phyloP scores from a whole-genome alignment of 768 basidiomycete genomes.

The Asterophora parasitica region DNA sequence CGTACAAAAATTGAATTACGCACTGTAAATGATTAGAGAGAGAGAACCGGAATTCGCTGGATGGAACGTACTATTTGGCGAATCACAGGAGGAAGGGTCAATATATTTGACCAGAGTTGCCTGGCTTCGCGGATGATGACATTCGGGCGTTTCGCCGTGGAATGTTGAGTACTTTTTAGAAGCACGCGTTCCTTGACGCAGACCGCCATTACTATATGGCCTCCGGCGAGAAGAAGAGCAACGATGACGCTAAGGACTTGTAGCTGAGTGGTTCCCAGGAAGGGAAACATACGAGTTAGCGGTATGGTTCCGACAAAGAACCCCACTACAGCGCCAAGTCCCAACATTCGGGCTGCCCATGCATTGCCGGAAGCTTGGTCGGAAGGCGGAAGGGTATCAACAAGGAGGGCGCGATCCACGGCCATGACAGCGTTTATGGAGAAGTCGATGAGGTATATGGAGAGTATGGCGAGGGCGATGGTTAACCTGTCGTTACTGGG shows the following conservation, averaged over 20 bases:
- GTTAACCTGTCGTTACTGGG: conserved; percentile 60
- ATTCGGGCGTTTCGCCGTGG: conserved; percentile 23
- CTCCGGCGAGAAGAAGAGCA: conserved; percentile 55
- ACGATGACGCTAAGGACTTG: conserved; percentile 78
- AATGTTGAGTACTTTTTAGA: conserved; percentile 24
- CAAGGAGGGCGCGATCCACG: conserved; percentile 84
- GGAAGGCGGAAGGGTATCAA: conserved; percentile 73
- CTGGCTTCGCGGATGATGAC: conserved; percentile 41
- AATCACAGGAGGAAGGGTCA: conserved; percentile 68
- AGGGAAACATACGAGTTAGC: conserved; percentile 63
- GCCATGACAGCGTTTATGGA: conserved; percentile 72
- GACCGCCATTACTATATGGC: conserved; percentile 59
- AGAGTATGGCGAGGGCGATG: conserved; percentile 66
- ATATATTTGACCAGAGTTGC: conserved; percentile 68
- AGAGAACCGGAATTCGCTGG: background rate
- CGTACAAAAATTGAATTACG: conserved; percentile 77
- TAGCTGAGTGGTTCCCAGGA: conserved; percentile 75
- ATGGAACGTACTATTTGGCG: conserved; percentile 67
- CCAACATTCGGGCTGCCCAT: conserved; percentile 93
- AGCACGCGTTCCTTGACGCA: conserved; percentile 74
- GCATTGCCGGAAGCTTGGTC: conserved; percentile 86
- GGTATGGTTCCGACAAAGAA: conserved; percentile 86
- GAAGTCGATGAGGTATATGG: conserved; percentile 53
- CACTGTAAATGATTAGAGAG: conserved; percentile 39
- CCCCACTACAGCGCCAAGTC: conserved; percentile 78